Evolutionary conservation across 176 grass and related monocot species (phyloP).

Genomic region (Coix lacrymajobi): DNA sequence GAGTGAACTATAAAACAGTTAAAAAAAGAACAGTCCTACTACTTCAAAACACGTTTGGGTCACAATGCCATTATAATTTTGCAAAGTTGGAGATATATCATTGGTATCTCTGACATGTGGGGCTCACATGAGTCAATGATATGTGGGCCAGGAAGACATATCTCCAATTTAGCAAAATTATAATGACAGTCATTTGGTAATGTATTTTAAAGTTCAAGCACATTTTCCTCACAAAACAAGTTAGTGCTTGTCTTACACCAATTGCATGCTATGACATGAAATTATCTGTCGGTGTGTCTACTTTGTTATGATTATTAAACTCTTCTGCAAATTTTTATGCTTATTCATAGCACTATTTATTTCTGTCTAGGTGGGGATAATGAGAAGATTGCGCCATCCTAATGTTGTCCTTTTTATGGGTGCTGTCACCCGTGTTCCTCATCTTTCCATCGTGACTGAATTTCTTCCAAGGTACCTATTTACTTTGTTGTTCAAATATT

Average conservation of each 20-base stretch:
- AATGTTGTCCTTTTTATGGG: constrained; percentile 99
- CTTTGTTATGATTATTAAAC: background rate
- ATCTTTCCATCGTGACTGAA: constrained; percentile 93
- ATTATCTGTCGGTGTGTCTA: background rate
- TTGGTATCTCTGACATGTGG: no score
- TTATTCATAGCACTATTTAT: constrained; percentile 7
- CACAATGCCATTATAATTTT: no score
- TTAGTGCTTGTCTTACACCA: background rate
- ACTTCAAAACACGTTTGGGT: background rate
- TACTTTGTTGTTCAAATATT: constrained; percentile 27
- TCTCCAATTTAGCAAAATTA: no score
- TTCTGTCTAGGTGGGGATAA: constrained; percentile 78
- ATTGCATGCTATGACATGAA: background rate
- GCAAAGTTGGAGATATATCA: no score
- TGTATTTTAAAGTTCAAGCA: background rate
- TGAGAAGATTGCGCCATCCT: constrained; percentile 95
- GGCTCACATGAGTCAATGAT: no score
- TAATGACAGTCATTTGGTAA: no score
- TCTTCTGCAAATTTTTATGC: background rate
- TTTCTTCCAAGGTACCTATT: constrained; percentile 92
- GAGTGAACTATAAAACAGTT: background rate
- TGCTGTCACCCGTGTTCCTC: constrained; percentile 78
- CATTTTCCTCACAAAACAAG: background rate
- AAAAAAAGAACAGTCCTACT: background rate
- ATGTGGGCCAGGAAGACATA: no score